Conservation (phyloP, 2,329 filamentous ascomycete genomes). For the Exserohilum turcica region DNA sequence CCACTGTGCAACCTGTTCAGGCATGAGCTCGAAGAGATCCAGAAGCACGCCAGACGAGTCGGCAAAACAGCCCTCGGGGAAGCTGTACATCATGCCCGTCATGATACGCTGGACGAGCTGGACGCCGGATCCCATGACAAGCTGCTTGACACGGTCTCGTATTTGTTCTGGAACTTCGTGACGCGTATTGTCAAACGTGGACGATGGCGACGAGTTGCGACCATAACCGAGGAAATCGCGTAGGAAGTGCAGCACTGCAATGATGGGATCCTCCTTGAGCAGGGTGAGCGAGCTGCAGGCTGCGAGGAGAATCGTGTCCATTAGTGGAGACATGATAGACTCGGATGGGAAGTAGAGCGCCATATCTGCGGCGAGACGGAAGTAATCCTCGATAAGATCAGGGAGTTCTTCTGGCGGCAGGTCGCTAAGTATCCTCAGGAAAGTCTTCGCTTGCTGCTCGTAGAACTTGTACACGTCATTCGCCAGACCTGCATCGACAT, state of each 20-base stretch:
- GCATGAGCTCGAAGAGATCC: conserved; percentile 84
- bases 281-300: conserved; percentile 84
- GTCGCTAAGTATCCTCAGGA: conserved; percentile 87
- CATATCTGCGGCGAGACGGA: conserved; percentile 88
- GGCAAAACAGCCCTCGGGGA: conserved; percentile 92
- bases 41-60: conserved; percentile 94
- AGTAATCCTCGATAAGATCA: conserved; percentile 92
- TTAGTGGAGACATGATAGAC: conserved; percentile 77
- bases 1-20: conserved; percentile 79
- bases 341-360: conserved; percentile 89
- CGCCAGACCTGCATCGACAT: conserved; percentile 79
- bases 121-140: conserved; percentile 74
- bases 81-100: conserved; percentile 99
- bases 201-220: conserved; percentile 68
- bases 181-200: conserved; percentile 65
- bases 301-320: conserved; percentile 83
- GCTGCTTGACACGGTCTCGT: conserved; percentile 71
- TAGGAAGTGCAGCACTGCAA: conserved; percentile 88
- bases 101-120: conserved; percentile 84
- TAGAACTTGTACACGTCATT: conserved; percentile 93
- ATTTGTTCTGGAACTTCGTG: conserved; percentile 70
- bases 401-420: conserved; percentile 78
- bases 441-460: conserved; percentile 87
- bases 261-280: conserved; percentile 88
- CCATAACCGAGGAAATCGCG: conserved; percentile 91